phyloP scores from a whole-genome alignment of 148 eudicot genomes.

The Rhododendron griersonianum region DNA sequence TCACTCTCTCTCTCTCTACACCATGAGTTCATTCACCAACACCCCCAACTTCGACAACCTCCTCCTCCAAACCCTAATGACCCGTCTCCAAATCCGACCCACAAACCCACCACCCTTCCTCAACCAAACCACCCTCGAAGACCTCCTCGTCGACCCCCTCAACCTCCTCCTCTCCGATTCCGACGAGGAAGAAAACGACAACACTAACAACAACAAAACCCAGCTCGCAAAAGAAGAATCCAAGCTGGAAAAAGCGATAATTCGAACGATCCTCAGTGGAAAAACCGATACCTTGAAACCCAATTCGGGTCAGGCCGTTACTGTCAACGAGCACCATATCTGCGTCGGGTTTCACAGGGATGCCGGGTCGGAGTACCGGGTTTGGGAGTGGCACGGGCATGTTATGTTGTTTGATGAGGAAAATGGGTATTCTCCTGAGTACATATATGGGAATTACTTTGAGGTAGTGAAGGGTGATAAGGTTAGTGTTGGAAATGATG shows the following conservation, averaged over 20 bases:
- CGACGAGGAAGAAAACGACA: constrained; percentile 23
- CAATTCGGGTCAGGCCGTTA: constrained; percentile 83
- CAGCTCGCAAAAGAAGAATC: constrained; percentile 76
- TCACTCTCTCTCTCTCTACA: neutral
- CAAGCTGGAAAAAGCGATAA: constrained; percentile 66
- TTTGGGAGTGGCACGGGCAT: constrained; percentile 99
- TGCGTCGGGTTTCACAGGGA: constrained; percentile 90
- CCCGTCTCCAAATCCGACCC: constrained; percentile 45
- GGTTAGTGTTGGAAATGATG: constrained; percentile 7
- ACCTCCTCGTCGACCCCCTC: constrained; percentile 50
- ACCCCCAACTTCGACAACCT: constrained; percentile 75
- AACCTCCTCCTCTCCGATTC: constrained; percentile 20
- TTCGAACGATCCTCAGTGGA: constrained; percentile 58
- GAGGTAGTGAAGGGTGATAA: constrained; percentile 39
- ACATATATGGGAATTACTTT: constrained; percentile 91
- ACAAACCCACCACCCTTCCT: constrained; percentile 22
- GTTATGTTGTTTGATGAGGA: constrained; percentile 87
- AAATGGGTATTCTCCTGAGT: constrained; percentile 74
- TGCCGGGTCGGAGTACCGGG: constrained; percentile 66
- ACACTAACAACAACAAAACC: constrained; percentile 17
- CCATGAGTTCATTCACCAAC: constrained; percentile 31
- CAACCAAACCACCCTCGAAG: constrained; percentile 59
- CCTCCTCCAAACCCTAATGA: constrained; percentile 30
- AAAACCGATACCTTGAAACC: constrained; percentile 62
- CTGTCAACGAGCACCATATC: constrained; percentile 72